phyloP scores from a whole-genome alignment of 768 basidiomycete genomes.

The Rhizopogon sp. region DNA sequence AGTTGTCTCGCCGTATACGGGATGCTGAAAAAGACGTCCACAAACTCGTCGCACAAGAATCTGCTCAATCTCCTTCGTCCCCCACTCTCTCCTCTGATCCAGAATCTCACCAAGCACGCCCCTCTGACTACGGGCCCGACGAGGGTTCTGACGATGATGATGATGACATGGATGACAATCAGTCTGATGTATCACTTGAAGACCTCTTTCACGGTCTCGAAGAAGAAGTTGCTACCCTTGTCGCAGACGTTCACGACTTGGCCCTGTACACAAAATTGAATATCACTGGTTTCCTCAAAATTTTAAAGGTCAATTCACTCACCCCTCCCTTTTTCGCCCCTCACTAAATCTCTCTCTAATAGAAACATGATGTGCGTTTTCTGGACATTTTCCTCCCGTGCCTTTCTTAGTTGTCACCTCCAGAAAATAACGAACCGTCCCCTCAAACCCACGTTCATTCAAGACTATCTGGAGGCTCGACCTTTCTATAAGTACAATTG shows the following conservation, averaged over 20 bases:
- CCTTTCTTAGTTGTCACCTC: not conserved
- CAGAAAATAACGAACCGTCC: constrained; percentile 90
- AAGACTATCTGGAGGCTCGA: constrained; percentile 87
- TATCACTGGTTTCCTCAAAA: constrained; percentile 98
- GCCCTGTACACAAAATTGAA: constrained; percentile 95
- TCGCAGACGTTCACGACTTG: constrained; percentile 88
- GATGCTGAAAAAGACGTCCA: constrained; percentile 80
- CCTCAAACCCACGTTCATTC: constrained; percentile 85
- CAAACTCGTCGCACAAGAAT: constrained; percentile 63
- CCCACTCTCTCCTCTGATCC: constrained; percentile 34
- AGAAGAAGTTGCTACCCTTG: constrained; percentile 91
- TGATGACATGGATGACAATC: constrained; percentile 38
- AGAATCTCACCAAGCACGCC: constrained; percentile 49
- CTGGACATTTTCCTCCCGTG: not conserved
- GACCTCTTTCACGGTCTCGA: constrained; percentile 84
- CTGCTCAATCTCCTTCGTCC: constrained; percentile 16
- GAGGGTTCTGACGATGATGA: constrained; percentile 64
- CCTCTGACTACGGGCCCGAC: constrained; percentile 46
- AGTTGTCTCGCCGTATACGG: constrained; percentile 76
- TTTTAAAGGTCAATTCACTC: constrained; percentile 65
- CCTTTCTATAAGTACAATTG: constrained; percentile 97
- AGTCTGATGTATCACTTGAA: constrained; percentile 73
- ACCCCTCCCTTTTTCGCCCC: not conserved
- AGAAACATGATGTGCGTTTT: constrained; percentile 88
- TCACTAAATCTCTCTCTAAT: constrained; percentile 1